Evolutionary conservation across 371 early-diverging fungal genomes (phyloP).

Genomic region (Smittium culicis): DNA sequence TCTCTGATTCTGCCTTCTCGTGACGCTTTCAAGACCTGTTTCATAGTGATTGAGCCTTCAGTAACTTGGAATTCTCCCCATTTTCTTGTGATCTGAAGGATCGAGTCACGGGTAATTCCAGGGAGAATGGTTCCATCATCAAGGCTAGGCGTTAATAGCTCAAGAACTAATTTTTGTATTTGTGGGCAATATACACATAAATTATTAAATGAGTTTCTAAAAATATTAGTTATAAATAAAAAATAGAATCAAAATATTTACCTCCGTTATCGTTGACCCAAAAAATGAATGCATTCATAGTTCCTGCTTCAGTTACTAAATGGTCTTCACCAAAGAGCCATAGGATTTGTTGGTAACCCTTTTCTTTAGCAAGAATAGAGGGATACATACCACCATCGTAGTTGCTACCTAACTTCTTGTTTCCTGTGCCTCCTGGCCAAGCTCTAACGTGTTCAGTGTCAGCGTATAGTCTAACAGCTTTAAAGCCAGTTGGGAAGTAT

Average conservation of each 20-base stretch:
- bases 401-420: slow-evolving; percentile 84
- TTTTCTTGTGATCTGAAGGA: slow-evolving; percentile 57
- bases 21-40: slow-evolving; percentile 55
- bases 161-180: too few species aligned
- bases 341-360: slow-evolving; percentile 84
- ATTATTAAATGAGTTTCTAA: too few species aligned
- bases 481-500: slow-evolving; percentile 57
- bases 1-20: slow-evolving; percentile 60
- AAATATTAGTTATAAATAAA: too few species aligned
- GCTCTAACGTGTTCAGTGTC: slow-evolving; percentile 78
- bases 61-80: slow-evolving; percentile 87
- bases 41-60: slow-evolving; percentile 76
- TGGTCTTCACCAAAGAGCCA: slow-evolving; percentile 88
- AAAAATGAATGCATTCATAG: slow-evolving; percentile 88
- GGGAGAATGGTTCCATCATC: slow-evolving; percentile 85
- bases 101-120: slow-evolving; percentile 93
- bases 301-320: slow-evolving; percentile 87
- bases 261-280: slow-evolving; percentile 61
- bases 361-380: slow-evolving; percentile 66
- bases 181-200: too few species aligned
- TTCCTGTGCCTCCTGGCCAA: slow-evolving; percentile 94
- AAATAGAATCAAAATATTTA: slow-evolving; percentile 1
- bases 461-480: slow-evolving; percentile 74
- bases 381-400: slow-evolving; percentile 76
- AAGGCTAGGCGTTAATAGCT: slow-evolving; percentile 82